These are phyloP conservation scores for Brassica cretica DNA, from an alignment of 345 rosid genomes.

Conservation along the genomic window DNA sequence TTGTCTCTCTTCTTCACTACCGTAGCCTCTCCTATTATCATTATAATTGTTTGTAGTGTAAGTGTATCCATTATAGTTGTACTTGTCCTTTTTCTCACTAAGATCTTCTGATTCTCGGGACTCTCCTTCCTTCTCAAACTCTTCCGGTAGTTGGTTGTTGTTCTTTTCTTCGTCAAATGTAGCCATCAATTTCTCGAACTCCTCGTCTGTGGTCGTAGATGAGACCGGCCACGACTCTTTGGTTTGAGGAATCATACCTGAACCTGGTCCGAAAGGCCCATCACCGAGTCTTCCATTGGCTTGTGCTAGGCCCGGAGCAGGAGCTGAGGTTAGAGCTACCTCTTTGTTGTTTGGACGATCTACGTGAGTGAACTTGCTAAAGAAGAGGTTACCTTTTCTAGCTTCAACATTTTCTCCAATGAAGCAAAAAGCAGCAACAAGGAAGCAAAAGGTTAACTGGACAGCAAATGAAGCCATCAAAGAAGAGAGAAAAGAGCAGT, in stretches of 20 bases:
- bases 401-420: constrained; percentile 42
- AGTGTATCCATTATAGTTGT: constrained; percentile 28
- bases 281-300: constrained; percentile 40
- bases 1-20: constrained; percentile 43
- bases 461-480: constrained; percentile 47
- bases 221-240: constrained; percentile 44
- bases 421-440: constrained; percentile 30
- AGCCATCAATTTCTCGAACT: constrained; percentile 40
- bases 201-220: constrained; percentile 34
- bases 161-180: constrained; percentile 43
- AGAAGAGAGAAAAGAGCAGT: neutral
- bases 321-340: constrained; percentile 15
- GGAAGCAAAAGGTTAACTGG: constrained; percentile 24
- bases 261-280: constrained; percentile 49
- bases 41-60: constrained; percentile 15
- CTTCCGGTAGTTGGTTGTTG: constrained; percentile 30
- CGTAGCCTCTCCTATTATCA: constrained; percentile 37
- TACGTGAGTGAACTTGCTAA: constrained; percentile 53
- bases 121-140: constrained; percentile 28
- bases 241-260: constrained; percentile 44
- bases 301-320: constrained; percentile 34
- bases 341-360: constrained; percentile 18
- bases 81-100: constrained; percentile 29
- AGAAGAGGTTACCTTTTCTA: constrained; percentile 59
- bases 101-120: constrained; percentile 1